These are phyloP conservation scores for Acanthamoeba triangularis DNA, from an alignment of 208 protist species.

Conservation along the genomic window DNA sequence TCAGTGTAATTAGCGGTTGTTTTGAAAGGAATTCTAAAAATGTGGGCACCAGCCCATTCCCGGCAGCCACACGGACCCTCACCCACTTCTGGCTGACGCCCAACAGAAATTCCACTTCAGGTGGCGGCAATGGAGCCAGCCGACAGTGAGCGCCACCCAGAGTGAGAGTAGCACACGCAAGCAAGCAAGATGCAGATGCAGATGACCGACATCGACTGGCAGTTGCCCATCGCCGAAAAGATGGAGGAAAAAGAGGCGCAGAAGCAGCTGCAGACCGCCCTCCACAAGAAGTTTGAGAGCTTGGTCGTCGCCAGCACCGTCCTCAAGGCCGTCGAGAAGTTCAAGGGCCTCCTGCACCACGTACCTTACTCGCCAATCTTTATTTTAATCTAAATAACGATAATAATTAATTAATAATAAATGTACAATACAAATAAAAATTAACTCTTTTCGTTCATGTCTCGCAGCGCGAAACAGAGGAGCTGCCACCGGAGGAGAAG, in stretches of 20 bases:
- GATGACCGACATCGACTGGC: slow-evolving; percentile 43
- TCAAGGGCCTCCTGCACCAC: slow-evolving; percentile 25
- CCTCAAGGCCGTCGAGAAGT: slow-evolving; percentile 3
- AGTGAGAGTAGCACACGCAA: too few species aligned
- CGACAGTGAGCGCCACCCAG: too few species aligned
- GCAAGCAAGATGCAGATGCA: slow-evolving; percentile 25
- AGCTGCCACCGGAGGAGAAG: slow-evolving; percentile 35
- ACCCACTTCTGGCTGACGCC: too few species aligned
- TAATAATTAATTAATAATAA: too few species aligned
- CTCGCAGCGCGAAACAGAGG: neutral
- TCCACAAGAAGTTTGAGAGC: slow-evolving; percentile 20
- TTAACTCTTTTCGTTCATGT: neutral
- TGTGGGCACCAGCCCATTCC: too few species aligned
- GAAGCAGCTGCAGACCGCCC: neutral
- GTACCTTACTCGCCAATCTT: neutral
- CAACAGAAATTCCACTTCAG: too few species aligned
- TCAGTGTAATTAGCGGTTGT: too few species aligned
- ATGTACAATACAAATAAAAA: neutral
- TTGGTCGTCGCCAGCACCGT: neutral
- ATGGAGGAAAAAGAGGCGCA: slow-evolving; percentile 37
- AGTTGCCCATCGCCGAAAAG: slow-evolving; percentile 19
- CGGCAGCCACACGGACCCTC: too few species aligned
- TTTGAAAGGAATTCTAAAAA: too few species aligned
- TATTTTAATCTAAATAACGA: neutral
- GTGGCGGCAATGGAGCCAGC: too few species aligned